phyloP scores from a whole-genome alignment of 371 early-diverging fungal genomes.

The Parasitella parasitica region DNA sequence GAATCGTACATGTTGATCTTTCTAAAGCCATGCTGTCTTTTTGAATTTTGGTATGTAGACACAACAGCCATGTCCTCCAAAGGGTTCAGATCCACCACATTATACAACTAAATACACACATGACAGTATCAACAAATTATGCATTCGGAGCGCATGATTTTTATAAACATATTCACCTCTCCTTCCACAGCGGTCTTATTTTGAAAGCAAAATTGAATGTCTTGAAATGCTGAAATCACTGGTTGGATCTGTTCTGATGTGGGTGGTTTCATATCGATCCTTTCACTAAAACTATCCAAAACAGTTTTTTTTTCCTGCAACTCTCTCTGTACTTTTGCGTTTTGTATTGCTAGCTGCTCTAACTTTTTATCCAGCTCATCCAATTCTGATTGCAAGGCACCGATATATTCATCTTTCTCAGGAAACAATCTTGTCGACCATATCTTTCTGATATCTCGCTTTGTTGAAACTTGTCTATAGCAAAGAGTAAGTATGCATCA shows the following conservation, averaged over 20 bases:
- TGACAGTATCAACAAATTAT: no score
- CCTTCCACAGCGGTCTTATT: neutral
- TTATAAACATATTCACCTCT: neutral
- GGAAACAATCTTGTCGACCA: constrained; percentile 19
- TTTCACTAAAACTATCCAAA: neutral
- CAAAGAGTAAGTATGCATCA: neutral
- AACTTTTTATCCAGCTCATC: neutral
- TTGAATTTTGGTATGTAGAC: neutral
- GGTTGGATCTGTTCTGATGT: no score
- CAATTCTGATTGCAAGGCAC: neutral
- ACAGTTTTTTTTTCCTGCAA: neutral
- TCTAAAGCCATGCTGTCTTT: constrained; percentile 9
- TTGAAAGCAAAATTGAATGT: neutral
- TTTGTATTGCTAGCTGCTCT: neutral
- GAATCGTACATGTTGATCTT: constrained; percentile 23
- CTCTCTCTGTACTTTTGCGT: neutral
- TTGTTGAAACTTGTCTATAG: neutral
- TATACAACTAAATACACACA: neutral
- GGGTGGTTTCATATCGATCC: no score
- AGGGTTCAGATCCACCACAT: constrained; percentile 9
- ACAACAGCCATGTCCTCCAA: constrained; percentile 3
- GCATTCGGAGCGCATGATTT: no score
- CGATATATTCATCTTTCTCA: neutral
- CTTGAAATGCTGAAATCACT: neutral
- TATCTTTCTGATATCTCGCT: constrained; percentile 9